Conservation (phyloP, 352 stramenopile genomes). For the Phytophthora capsici region DNA sequence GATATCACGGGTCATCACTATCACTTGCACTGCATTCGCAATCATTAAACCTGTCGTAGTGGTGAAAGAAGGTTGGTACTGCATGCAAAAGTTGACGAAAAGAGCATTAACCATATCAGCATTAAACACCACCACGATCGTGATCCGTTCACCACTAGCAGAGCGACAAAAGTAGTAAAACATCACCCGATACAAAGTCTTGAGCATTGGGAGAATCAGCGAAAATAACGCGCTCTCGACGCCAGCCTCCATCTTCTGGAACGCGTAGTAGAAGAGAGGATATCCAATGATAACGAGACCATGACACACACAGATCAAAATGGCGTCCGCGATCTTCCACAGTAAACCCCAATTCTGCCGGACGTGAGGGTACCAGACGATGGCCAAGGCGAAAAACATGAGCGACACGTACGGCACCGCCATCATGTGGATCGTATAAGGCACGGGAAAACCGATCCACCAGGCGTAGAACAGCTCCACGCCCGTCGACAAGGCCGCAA, state of each 20-base stretch:
- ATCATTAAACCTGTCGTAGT: too few relatives aligned
- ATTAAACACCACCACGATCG: constrained; percentile 41
- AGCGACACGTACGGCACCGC: constrained; percentile 23
- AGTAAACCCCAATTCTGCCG: neutral
- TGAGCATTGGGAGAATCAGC: constrained; percentile 8
- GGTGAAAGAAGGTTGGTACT: too few relatives aligned
- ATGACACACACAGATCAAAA: constrained; percentile 21
- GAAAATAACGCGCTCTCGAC: constrained; percentile 10
- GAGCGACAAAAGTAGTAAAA: constrained; percentile 28
- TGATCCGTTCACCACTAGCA: constrained; percentile 21
- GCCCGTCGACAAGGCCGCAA: neutral
- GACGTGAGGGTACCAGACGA: constrained; percentile 18
- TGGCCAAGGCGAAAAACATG: constrained; percentile 21
- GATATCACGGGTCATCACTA: too few relatives aligned
- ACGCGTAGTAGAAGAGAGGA: constrained; percentile 31
- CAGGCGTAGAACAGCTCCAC: constrained; percentile 16
- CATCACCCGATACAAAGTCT: constrained; percentile 7
- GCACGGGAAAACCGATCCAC: constrained; percentile 21
- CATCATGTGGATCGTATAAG: constrained; percentile 29
- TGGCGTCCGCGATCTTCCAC: constrained; percentile 12
- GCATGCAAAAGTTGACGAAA: too few relatives aligned
- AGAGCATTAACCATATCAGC: neutral
- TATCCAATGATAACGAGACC: constrained; percentile 22
- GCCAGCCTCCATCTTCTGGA: constrained; percentile 3
- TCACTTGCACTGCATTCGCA: too few relatives aligned